Conservation (phyloP, 306 rosid genomes). For the Senna tora region DNA sequence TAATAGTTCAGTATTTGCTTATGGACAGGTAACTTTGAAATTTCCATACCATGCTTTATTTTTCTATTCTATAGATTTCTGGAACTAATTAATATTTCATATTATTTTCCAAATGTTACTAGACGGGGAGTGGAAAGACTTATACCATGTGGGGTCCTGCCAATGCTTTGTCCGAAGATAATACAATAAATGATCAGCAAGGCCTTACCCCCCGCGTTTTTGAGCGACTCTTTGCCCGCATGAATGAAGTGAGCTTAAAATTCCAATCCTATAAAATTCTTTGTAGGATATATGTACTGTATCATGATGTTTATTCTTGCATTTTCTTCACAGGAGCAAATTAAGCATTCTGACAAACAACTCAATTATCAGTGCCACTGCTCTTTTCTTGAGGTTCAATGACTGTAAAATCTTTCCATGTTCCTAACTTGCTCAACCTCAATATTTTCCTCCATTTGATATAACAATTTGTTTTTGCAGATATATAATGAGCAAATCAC, state of each 20-base stretch:
- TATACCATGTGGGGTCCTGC: slow-evolving; percentile 99
- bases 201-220: slow-evolving; percentile 93
- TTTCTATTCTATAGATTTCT: slow-evolving; percentile 15
- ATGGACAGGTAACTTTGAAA: slow-evolving; percentile 75
- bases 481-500: slow-evolving; percentile 98
- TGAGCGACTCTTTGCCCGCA: slow-evolving; percentile 83
- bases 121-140: slow-evolving; percentile 99
- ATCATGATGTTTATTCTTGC: slow-evolving; percentile 33
- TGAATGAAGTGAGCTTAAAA: slow-evolving; percentile 65
- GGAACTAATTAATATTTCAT: slow-evolving; percentile 16
- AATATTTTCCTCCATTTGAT: slow-evolving; percentile 36
- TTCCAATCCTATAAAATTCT: slow-evolving; percentile 22
- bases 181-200: slow-evolving; percentile 66
- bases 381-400: slow-evolving; percentile 89
- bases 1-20: slow-evolving; percentile 97
- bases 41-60: slow-evolving; percentile 5
- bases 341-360: slow-evolving; percentile 80
- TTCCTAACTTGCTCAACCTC: slow-evolving; percentile 18
- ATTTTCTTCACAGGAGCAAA: slow-evolving; percentile 73
- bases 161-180: slow-evolving; percentile 71
- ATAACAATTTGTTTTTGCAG: slow-evolving; percentile 51
- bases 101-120: slow-evolving; percentile 27
- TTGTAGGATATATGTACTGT: slow-evolving; percentile 11
- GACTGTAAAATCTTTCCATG: slow-evolving; percentile 20
- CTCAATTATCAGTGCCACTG: slow-evolving; percentile 89